Conservation (phyloP, 306 rosid species). For the Prinsepia uniflora region DNA sequence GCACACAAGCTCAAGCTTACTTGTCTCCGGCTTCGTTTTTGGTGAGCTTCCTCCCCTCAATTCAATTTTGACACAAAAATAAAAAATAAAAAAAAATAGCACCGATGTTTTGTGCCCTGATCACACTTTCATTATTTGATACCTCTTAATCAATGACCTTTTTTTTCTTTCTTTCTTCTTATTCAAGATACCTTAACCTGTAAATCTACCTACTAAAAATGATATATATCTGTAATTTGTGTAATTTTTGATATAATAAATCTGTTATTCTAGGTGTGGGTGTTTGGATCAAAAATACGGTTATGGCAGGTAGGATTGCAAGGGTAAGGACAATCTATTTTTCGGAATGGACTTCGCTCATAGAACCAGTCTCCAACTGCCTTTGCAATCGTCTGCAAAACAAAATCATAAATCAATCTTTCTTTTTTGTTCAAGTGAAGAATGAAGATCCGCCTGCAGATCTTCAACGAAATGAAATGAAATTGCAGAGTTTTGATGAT, state of each 20-base stretch:
- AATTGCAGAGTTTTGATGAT: background rate
- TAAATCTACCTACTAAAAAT: background rate
- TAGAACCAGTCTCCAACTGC: slow-evolving; percentile 93
- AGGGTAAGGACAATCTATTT: slow-evolving; percentile 83
- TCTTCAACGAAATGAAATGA: background rate
- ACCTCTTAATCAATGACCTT: background rate
- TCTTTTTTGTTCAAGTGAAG: background rate
- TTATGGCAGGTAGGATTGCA: slow-evolving; percentile 95
- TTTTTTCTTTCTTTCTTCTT: background rate
- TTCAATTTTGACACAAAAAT: too few relatives aligned
- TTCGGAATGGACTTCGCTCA: slow-evolving; percentile 56
- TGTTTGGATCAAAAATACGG: slow-evolving; percentile 44
- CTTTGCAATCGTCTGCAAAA: slow-evolving; percentile 69
- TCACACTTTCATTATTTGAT: background rate
- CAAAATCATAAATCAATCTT: background rate
- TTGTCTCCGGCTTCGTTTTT: too few relatives aligned
- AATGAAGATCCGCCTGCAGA: background rate
- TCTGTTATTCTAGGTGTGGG: background rate
- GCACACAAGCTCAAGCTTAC: too few relatives aligned
- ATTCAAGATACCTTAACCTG: background rate
- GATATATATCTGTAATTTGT: background rate
- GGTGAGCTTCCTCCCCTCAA: too few relatives aligned
- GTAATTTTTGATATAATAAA: too few relatives aligned
- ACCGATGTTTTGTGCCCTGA: slow-evolving; percentile 10
- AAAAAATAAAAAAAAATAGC: too few relatives aligned